These are phyloP conservation scores for Diaporthe citrichinensis DNA, from an alignment of 2,329 filamentous ascomycete species.

Conservation along the genomic window DNA sequence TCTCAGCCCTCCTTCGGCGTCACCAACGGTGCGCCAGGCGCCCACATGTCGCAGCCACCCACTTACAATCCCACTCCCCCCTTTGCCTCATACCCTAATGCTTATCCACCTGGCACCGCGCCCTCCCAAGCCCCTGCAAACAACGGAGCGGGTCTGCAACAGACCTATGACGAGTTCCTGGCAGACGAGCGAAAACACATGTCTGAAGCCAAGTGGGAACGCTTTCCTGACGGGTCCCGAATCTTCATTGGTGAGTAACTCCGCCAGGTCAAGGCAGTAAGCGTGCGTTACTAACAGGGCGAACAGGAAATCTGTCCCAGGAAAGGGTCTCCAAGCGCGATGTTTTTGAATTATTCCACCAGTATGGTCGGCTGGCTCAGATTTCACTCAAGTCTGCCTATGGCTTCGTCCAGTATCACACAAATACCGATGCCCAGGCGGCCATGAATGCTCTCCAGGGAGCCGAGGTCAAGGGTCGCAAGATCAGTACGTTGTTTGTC, in stretches of 20 bases:
- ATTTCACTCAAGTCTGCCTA: constrained; percentile 98
- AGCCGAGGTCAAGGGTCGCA: constrained; percentile 85
- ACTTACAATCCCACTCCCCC: constrained; percentile 35
- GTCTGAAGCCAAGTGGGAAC: constrained; percentile 84
- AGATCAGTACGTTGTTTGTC: constrained; percentile 83
- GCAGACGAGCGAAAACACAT: constrained; percentile 82
- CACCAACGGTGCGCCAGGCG: constrained; percentile 32
- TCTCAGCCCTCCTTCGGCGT: constrained; percentile 36
- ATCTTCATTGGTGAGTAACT: constrained; percentile 81
- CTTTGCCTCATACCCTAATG: constrained; percentile 41
- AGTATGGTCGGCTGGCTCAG: constrained; percentile 88
- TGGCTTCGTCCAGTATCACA: constrained; percentile 95
- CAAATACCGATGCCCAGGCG: constrained; percentile 78
- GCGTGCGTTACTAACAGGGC: constrained; percentile 1
- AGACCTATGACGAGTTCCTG: constrained; percentile 80
- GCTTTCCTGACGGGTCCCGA: constrained; percentile 82
- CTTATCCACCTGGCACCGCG: constrained; percentile 39
- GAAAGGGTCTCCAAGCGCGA: constrained; percentile 95
- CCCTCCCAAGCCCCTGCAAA: constrained; percentile 35
- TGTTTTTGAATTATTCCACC: constrained; percentile 91
- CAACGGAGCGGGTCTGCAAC: constrained; percentile 60
- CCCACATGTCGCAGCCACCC: constrained; percentile 37
- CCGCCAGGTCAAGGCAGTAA: background rate
- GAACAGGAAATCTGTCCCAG: constrained; percentile 86
- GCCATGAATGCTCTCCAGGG: constrained; percentile 87